These are phyloP conservation scores for Sordariomycetes sp. DNA, from an alignment of 2,329 filamentous ascomycete genomes.

Conservation along the genomic window DNA sequence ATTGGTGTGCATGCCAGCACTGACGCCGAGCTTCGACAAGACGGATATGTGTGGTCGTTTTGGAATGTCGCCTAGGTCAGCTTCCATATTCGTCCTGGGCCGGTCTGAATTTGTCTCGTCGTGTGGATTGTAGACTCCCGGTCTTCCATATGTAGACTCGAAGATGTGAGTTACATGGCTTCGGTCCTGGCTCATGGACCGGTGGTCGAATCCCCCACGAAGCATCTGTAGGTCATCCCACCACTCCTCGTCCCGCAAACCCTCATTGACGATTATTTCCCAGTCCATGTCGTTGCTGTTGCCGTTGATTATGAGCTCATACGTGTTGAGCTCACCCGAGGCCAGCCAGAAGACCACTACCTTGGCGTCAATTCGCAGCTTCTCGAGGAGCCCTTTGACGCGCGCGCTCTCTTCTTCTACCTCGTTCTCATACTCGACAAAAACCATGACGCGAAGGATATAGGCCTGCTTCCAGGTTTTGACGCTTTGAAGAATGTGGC, in stretches of 20 bases:
- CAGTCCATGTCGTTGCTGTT: constrained; percentile 42
- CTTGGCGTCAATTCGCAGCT: constrained; percentile 71
- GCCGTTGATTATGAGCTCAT: constrained; percentile 73
- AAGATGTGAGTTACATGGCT: constrained; percentile 33
- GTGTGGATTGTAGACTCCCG: constrained; percentile 34
- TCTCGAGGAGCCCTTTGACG: constrained; percentile 66
- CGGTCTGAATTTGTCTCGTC: constrained; percentile 11
- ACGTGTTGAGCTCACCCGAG: constrained; percentile 60
- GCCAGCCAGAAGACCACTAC: constrained; percentile 77
- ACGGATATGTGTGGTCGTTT: constrained; percentile 46
- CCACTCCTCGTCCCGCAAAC: constrained; percentile 67
- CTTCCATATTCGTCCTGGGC: too few species aligned
- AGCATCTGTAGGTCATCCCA: constrained; percentile 65
- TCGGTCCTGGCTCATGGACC: constrained; percentile 32
- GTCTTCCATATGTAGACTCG: constrained; percentile 30
- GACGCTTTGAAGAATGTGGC: constrained; percentile 75
- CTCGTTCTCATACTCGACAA: constrained; percentile 82
- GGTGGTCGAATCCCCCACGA: constrained; percentile 27
- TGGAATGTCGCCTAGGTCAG: constrained; percentile 52
- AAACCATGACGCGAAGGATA: constrained; percentile 68
- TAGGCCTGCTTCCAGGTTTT: constrained; percentile 71
- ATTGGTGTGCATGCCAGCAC: constrained; percentile 67
- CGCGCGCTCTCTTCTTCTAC: constrained; percentile 68
- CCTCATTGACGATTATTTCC: constrained; percentile 52
- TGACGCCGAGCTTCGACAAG: constrained; percentile 51